phyloP scores from a whole-genome alignment of 2,329 filamentous ascomycete genomes.

The Colletotrichum sidae region DNA sequence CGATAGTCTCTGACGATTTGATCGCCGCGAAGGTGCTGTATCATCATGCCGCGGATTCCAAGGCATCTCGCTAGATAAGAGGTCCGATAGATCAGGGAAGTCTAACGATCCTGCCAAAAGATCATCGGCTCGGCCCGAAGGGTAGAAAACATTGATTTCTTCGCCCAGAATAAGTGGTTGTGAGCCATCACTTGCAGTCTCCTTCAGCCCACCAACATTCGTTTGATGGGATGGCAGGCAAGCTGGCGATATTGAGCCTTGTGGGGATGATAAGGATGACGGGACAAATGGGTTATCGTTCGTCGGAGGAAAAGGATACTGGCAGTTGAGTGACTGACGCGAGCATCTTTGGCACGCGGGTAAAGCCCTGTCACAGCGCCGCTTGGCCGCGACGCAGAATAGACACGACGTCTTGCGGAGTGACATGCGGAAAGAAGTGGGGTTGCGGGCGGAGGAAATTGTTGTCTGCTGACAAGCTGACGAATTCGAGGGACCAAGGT shows the following conservation, averaged over 20 bases:
- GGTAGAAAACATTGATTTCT: neutral
- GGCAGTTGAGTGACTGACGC: constrained; percentile 19
- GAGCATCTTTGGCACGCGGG: constrained; percentile 19
- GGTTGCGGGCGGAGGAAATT: neutral
- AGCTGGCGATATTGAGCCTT: neutral
- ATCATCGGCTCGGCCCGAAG: neutral
- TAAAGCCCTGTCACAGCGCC: constrained; percentile 18
- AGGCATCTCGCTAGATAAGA: neutral
- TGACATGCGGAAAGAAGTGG: constrained; percentile 29
- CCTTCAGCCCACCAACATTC: neutral
- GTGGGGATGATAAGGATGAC: neutral
- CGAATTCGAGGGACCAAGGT: constrained; percentile 1
- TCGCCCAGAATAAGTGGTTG: neutral
- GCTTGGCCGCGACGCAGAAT: constrained; percentile 20
- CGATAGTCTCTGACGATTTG: neutral
- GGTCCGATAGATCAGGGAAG: neutral
- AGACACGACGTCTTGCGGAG: constrained; percentile 28
- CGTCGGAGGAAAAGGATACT: constrained; percentile 19
- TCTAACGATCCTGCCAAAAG: neutral
- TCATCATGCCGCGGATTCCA: neutral
- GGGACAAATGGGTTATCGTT: neutral
- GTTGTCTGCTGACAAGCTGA: too few relatives aligned
- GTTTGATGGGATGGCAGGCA: too few relatives aligned
- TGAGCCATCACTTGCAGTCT: neutral
- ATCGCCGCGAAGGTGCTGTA: neutral